Percentiles rank a stretch among this genome's conserved stretches.
phyloP scores from a whole-genome alignment of 1,139 yeast species.

The Meyerozyma athensensis region DNA sequence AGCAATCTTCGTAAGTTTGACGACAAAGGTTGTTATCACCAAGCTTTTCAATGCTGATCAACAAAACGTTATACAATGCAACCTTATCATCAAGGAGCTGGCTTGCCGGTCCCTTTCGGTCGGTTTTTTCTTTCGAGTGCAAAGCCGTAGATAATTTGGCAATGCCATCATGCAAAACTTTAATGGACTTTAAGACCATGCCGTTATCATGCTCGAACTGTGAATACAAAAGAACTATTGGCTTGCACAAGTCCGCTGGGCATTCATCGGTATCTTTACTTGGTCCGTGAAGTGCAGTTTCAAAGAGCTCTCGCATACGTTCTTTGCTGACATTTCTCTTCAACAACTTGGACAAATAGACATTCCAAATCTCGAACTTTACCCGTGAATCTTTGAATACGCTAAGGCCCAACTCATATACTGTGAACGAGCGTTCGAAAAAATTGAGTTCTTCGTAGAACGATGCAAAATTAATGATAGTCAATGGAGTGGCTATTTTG shows the following conservation, averaged over 20 bases:
- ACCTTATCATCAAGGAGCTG: slow-evolving; percentile 19
- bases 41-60: slow-evolving; percentile 9
- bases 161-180: slow-evolving; percentile 20
- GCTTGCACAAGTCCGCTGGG: slow-evolving; percentile 42
- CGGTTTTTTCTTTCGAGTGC: slow-evolving; percentile 5
- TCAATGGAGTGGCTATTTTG: slow-evolving; percentile 67
- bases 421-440: slow-evolving; percentile 50
- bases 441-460: slow-evolving; percentile 49
- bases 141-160: slow-evolving; percentile 9
- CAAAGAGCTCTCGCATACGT: slow-evolving; percentile 69
- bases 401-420: slow-evolving; percentile 64
- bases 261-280: slow-evolving; percentile 29
- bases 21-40: slow-evolving; percentile 16
- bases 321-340: slow-evolving; percentile 40
- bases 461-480: slow-evolving; percentile 61
- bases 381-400: slow-evolving; percentile 58
- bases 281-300: slow-evolving; percentile 40
- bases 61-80: slow-evolving; percentile 17
- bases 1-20: slow-evolving; percentile 14
- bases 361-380: slow-evolving; percentile 64
- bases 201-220: slow-evolving; percentile 48
- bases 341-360: slow-evolving; percentile 55
- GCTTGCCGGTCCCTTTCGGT: slow-evolving; percentile 6
- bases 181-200: slow-evolving; percentile 23
- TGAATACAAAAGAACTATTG: slow-evolving; percentile 53